These are phyloP conservation scores for Botrytis byssoidea DNA, from an alignment of 2,329 filamentous ascomycete genomes.

Conservation along the genomic window DNA sequence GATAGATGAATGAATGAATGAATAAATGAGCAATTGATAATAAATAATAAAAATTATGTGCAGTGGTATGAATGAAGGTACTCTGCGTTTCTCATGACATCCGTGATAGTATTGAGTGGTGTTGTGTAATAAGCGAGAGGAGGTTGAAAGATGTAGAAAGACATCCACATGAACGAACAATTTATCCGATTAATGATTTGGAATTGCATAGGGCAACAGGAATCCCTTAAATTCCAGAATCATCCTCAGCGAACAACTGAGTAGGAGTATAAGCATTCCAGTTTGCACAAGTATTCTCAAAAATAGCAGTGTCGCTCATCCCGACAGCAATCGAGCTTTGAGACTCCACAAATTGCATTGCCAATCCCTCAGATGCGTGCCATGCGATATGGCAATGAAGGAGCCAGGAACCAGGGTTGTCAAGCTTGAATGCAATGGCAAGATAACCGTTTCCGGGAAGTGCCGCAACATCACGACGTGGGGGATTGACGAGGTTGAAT, in stretches of 20 bases:
- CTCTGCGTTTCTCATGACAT: background rate
- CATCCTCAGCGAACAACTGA: conserved; percentile 30
- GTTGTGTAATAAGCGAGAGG: background rate
- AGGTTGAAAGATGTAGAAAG: background rate
- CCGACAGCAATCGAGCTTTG: conserved; percentile 28
- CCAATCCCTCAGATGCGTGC: conserved; percentile 55
- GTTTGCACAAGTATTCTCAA: conserved; percentile 29
- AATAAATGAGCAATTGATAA: background rate
- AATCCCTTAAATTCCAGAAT: conserved; percentile 33
- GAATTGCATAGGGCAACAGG: background rate
- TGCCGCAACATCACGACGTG: conserved; percentile 52
- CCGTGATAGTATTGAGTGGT: background rate
- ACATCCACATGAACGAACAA: background rate
- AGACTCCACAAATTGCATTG: conserved; percentile 51
- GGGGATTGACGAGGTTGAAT: conserved; percentile 45
- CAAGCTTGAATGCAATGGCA: conserved; percentile 38
- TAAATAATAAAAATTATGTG: background rate
- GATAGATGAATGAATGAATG: background rate
- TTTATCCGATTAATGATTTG: background rate
- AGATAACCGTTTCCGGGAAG: conserved; percentile 41
- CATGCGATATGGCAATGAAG: conserved; percentile 46
- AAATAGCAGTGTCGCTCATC: conserved; percentile 25
- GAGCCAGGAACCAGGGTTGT: conserved; percentile 39
- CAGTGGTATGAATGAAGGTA: background rate
- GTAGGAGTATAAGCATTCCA: conserved; percentile 29